Percentiles rank a stretch among this genome's conserved stretches.
Evolutionary conservation across 257 asterid species (phyloP).

Genomic region (Solanum pinnatisectum): DNA sequence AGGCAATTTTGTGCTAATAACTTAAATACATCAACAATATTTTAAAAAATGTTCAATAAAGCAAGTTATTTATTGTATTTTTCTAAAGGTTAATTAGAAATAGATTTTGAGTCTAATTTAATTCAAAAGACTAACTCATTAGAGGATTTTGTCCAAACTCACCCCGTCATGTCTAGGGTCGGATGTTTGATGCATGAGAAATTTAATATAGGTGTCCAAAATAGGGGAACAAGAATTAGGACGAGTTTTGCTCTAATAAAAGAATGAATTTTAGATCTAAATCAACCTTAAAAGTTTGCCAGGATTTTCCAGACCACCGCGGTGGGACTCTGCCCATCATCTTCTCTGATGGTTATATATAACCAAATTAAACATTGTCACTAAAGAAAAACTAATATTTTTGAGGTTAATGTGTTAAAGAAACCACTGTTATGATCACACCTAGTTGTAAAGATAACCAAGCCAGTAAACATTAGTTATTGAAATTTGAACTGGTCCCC

Average conservation of each 20-base stretch:
- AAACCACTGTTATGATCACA: slow-evolving; percentile 11
- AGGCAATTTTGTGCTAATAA: slow-evolving; percentile 2
- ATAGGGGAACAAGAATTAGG: neutral
- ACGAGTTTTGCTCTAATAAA: neutral
- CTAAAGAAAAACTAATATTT: neutral
- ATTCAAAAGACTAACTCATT: neutral
- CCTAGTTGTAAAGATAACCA: slow-evolving; percentile 24
- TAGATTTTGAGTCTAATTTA: too few relatives aligned
- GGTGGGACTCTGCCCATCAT: neutral
- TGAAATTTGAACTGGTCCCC: slow-evolving; percentile 8
- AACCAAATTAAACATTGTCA: neutral
- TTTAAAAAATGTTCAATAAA: neutral
- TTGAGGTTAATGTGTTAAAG: neutral
- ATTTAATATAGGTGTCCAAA: neutral
- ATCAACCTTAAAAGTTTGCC: too few relatives aligned
- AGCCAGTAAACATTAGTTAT: neutral
- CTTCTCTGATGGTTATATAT: neutral
- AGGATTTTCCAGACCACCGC: too few relatives aligned
- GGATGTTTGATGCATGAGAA: neutral
- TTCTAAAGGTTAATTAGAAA: neutral
- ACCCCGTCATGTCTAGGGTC: neutral
- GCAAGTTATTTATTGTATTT: neutral
- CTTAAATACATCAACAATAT: neutral
- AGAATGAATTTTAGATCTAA: neutral
- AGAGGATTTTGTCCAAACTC: neutral